phyloP scores from a whole-genome alignment of 768 basidiomycete species.

The Daedaleopsis nitida region DNA sequence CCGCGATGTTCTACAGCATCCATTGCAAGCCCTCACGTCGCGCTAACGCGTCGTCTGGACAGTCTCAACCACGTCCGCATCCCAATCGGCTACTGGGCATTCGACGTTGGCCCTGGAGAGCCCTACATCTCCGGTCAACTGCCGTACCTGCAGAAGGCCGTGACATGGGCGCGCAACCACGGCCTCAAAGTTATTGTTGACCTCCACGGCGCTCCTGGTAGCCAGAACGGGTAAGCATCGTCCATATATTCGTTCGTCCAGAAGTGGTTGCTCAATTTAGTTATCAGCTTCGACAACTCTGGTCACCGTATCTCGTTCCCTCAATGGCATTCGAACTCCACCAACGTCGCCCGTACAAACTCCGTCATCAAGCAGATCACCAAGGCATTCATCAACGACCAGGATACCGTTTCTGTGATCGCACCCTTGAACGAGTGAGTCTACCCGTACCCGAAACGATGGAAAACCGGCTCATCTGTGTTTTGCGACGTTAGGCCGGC shows the following conservation, averaged over 20 bases:
- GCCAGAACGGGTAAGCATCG: conserved; percentile 67
- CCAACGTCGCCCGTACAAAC: conserved; percentile 69
- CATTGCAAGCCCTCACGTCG: background rate
- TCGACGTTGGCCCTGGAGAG: conserved; percentile 75
- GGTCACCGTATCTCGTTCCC: conserved; percentile 65
- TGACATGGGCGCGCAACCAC: conserved; percentile 67
- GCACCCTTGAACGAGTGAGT: conserved; percentile 79
- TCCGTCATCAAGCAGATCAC: conserved; percentile 65
- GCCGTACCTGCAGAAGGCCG: conserved; percentile 65
- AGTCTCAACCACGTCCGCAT: conserved; percentile 80
- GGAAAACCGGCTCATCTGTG: background rate
- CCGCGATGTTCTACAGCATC: conserved; percentile 16
- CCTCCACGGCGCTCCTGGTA: conserved; percentile 71
- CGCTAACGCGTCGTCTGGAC: conserved; percentile 8
- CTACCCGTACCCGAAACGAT: background rate
- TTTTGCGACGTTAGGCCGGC: conserved; percentile 54
- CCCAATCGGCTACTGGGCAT: conserved; percentile 91
- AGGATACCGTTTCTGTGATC: conserved; percentile 62
- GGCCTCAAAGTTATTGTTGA: conserved; percentile 84
- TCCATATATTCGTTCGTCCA: background rate
- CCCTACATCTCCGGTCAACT: conserved; percentile 81
- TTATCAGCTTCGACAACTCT: conserved; percentile 75
- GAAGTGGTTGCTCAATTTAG: background rate
- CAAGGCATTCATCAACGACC: conserved; percentile 54
- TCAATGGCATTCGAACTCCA: conserved; percentile 67